Evolutionary conservation across 169 alveolate species (phyloP).

Genomic region (Eimeria necatrix): DNA sequence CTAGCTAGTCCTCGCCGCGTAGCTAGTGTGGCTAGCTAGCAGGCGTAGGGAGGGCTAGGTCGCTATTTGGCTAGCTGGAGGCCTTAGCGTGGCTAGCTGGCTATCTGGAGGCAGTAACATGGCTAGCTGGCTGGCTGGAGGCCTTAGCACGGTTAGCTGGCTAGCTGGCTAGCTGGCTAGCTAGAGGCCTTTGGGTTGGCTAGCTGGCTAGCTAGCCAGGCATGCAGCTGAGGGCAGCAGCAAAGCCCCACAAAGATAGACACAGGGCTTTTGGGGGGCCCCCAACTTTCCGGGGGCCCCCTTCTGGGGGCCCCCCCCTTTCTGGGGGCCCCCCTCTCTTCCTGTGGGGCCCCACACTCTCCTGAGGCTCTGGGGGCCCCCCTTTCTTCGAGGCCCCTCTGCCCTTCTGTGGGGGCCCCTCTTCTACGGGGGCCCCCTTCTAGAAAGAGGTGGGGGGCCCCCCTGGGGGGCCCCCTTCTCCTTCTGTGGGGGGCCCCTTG

Average conservation of each 20-base stretch:
- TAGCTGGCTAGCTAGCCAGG: background rate
- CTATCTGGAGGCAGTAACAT: background rate
- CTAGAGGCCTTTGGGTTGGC: too few species aligned
- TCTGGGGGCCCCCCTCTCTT: too few species aligned
- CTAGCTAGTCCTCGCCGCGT: too few species aligned
- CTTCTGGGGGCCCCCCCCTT: too few species aligned
- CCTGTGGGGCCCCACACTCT: background rate
- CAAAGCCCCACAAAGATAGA: too few species aligned
- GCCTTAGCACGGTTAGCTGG: background rate
- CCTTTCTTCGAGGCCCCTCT: background rate
- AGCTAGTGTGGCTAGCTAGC: conserved; percentile 7
- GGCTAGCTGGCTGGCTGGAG: conserved; percentile 5
- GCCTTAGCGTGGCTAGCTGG: background rate
- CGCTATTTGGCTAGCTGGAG: background rate
- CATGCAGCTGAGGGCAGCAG: background rate
- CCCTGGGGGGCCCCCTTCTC: too few species aligned
- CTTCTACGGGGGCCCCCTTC: too few species aligned
- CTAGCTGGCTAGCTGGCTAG: background rate
- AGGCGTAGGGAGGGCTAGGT: background rate
- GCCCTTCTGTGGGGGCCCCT: too few species aligned
- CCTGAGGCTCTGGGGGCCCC: background rate
- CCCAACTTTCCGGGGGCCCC: too few species aligned
- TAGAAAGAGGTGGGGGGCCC: too few species aligned
- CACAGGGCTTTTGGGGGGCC: too few species aligned
- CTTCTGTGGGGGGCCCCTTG: too few species aligned